Evolutionary conservation across 2,329 filamentous ascomycete species (phyloP).

Genomic region (Tolypocladium ovalisporum): DNA sequence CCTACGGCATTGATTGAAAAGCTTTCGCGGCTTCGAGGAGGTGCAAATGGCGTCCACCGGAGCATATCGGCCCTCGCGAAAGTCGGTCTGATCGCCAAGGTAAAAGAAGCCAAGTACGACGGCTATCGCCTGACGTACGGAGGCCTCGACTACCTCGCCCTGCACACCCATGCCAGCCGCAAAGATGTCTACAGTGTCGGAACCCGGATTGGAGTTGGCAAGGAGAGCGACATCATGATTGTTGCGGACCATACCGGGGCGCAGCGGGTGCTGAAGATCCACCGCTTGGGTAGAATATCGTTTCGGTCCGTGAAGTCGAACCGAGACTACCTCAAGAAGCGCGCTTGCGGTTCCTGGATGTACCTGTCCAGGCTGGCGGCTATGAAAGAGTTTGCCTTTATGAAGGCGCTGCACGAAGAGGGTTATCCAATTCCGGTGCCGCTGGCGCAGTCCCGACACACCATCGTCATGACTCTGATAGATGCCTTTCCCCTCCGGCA

Average conservation of each 20-base stretch:
- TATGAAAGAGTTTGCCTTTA: slow-evolving; percentile 89
- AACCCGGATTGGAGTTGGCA: slow-evolving; percentile 89
- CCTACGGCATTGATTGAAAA: slow-evolving; percentile 82
- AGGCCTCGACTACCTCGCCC: slow-evolving; percentile 91
- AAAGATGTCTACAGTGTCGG: slow-evolving; percentile 84
- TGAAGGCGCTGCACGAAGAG: slow-evolving; percentile 73
- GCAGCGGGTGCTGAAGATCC: slow-evolving; percentile 87
- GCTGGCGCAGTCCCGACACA: slow-evolving; percentile 82
- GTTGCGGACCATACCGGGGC: slow-evolving; percentile 69
- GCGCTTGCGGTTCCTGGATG: slow-evolving; percentile 83
- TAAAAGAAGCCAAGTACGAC: slow-evolving; percentile 95
- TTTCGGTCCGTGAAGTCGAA: slow-evolving; percentile 96
- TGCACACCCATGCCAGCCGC: slow-evolving; percentile 76
- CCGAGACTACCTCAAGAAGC: slow-evolving; percentile 84
- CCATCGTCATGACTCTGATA: slow-evolving; percentile 89
- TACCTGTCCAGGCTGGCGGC: slow-evolving; percentile 90
- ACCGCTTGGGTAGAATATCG: slow-evolving; percentile 87
- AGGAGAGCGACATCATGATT: slow-evolving; percentile 94
- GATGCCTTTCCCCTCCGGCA: slow-evolving; percentile 88
- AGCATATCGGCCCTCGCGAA: slow-evolving; percentile 89
- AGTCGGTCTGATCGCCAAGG: slow-evolving; percentile 76
- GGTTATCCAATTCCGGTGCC: slow-evolving; percentile 87
- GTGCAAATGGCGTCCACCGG: slow-evolving; percentile 67
- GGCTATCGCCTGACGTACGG: slow-evolving; percentile 95
- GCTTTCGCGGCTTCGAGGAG: slow-evolving; percentile 69